Evolutionary conservation across 1,284 basidiomycete genomes (phyloP), one percentile per base, ranked within the genome.

Genomic region (Porodaedalea pini): DNA sequence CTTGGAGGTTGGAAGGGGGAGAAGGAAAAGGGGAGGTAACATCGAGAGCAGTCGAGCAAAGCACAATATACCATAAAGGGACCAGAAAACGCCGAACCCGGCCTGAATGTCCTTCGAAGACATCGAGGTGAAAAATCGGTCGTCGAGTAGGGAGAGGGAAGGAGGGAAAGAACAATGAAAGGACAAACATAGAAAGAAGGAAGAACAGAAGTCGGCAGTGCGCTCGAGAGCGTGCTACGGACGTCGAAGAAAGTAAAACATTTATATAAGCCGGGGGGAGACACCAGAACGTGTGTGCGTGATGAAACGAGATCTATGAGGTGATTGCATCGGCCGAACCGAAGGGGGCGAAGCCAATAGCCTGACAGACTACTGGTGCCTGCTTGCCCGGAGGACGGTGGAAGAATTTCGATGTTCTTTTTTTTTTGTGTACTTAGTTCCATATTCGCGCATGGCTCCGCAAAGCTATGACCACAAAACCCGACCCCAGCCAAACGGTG

Each of bases 391-490:
- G 32, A 37, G 21, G 15, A 21, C 41, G 7, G 41, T 13, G 41
- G 41, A 44, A 21, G 8, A 8, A 23, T 44, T 23, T 44, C 40
- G 13, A 8, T 19, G 41, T 21, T 23, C 7, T 19, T 23, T 2
- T 23, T 23, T 1, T 0, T 44, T 44, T 23, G 6, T 17, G 11
- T 21, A 23, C 13, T 41, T 23, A 23, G 21, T 23, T 44, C 41
- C 41, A 44, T 44, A 23, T 11, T 44, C 41, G 19, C 41, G 25
- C 19, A 44, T 23, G 11, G 6, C 27, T 56, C 45, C 47, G 54
- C 45, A 29, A 40, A 36, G 17, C 19, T 49, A 56, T 56, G 45
- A 56, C 54, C 54, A 56, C 29, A 15, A 56, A 56, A 56, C 51
- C 51, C 51, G 51, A 52, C 51, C 36, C 31, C 34, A 23, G 31